Evolutionary conservation across 2,329 filamentous ascomycete species (phyloP).

Genomic region (Alternaria postmessia): DNA sequence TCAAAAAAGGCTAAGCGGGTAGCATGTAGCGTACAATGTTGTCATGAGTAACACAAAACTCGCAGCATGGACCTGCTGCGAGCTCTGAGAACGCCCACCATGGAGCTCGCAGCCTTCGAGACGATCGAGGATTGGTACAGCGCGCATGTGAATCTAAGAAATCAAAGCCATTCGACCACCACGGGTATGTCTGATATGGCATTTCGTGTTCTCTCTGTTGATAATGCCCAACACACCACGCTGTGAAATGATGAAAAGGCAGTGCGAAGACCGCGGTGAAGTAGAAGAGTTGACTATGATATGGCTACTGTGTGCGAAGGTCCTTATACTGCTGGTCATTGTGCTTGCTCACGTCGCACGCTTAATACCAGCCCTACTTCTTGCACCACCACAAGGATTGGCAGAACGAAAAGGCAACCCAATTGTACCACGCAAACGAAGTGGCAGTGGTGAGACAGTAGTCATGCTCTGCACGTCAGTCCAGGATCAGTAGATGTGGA

Average conservation of each 20-base stretch:
- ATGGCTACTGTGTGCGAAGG: not conserved
- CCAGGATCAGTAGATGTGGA: slow-evolving; percentile 1
- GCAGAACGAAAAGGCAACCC: not conserved
- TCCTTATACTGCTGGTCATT: slow-evolving; percentile 2
- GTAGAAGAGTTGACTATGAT: not conserved
- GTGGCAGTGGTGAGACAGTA: slow-evolving; percentile 13
- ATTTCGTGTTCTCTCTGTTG: not conserved
- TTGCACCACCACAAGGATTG: slow-evolving; percentile 7
- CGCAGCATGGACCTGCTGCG: slow-evolving; percentile 15
- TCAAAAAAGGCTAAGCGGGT: not conserved
- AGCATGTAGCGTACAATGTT: slow-evolving; percentile 12
- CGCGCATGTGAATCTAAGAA: slow-evolving; percentile 4
- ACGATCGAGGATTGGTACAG: slow-evolving; percentile 7
- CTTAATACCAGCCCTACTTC: slow-evolving; percentile 4
- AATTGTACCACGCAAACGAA: slow-evolving; percentile 20
- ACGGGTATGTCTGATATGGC: slow-evolving; percentile 10
- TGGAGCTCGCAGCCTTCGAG: slow-evolving; percentile 1
- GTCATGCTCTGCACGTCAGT: slow-evolving; percentile 13
- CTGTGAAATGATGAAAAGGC: not conserved
- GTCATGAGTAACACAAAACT: slow-evolving; percentile 15
- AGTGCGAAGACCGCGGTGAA: not conserved
- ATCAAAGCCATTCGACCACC: not conserved
- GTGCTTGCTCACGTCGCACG: not conserved
- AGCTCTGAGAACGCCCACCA: slow-evolving; percentile 11
- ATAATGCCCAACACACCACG: not conserved